A percentile compares a stretch with the other conserved stretches of the same genome.
Evolutionary conservation across 129 eudicot genomes (phyloP).

Genomic region (Escallonia rubra): DNA sequence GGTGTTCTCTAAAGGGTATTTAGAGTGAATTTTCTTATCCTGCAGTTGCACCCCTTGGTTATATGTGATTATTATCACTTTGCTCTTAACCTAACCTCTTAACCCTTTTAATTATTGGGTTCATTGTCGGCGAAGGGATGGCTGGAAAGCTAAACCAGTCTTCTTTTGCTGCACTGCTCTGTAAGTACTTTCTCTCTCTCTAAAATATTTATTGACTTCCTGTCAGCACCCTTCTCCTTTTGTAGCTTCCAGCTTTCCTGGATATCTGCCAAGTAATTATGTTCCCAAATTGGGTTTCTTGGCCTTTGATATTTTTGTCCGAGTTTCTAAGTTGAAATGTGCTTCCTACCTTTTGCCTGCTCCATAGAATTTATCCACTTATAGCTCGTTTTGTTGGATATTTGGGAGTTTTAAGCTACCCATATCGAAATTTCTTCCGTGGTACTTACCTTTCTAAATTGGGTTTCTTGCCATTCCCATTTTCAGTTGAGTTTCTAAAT

Average conservation of each 20-base stretch:
- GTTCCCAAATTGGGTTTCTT: conserved; percentile 37
- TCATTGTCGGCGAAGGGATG: conserved; percentile 53
- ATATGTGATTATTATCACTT: not conserved
- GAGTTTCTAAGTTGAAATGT: not conserved
- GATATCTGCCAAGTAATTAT: conserved; percentile 10
- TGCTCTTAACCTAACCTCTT: conserved; percentile 14
- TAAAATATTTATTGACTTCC: not conserved
- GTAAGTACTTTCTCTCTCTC: conserved; percentile 41
- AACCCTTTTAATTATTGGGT: conserved; percentile 24
- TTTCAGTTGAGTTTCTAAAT: not conserved
- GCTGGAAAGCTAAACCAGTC: conserved; percentile 48
- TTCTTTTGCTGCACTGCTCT: conserved; percentile 26
- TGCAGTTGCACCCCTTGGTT: too few species aligned
- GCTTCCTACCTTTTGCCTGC: conserved; percentile 20
- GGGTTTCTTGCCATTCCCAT: conserved; percentile 17
- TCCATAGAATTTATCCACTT: conserved; percentile 2
- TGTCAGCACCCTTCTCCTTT: conserved; percentile 18
- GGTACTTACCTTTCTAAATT: conserved; percentile 29
- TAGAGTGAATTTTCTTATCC: conserved; percentile 13
- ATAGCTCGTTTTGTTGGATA: conserved; percentile 12
- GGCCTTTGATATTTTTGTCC: not conserved
- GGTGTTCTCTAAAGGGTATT: conserved; percentile 7
- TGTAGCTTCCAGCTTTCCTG: conserved; percentile 27
- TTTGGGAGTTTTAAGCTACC: conserved; percentile 2
- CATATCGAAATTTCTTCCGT: too few species aligned